phyloP scores from a whole-genome alignment of 306 rosid genomes.

The Ochetophila trinervis region DNA sequence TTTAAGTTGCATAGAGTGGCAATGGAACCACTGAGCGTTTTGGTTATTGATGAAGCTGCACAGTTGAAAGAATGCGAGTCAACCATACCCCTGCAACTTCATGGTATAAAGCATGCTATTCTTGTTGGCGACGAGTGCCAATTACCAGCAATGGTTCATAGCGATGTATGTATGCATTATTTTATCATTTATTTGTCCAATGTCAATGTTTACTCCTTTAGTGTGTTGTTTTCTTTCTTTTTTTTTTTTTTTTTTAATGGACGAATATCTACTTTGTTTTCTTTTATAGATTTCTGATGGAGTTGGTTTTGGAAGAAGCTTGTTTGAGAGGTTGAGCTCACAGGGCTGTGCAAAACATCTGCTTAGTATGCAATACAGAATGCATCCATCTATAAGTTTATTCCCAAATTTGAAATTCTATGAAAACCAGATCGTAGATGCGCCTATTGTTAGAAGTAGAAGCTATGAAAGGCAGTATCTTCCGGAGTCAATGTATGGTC shows the following conservation, averaged over 20 bases:
- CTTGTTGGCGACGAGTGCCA: constrained; percentile 82
- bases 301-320: constrained; percentile 75
- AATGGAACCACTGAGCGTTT: constrained; percentile 41
- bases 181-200: background rate
- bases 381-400: constrained; percentile 74
- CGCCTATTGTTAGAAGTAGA: constrained; percentile 44
- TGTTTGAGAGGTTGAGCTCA: constrained; percentile 58
- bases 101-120: constrained; percentile 46
- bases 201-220: too few species aligned
- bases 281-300: constrained; percentile 39
- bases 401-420: constrained; percentile 69
- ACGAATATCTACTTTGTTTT: constrained; percentile 1
- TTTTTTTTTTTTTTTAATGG: background rate
- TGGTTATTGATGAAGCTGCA: constrained; percentile 84
- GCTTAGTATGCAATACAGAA: constrained; percentile 65
- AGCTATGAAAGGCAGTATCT: constrained; percentile 51
- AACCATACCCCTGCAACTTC: constrained; percentile 59
- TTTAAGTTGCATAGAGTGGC: constrained; percentile 40
- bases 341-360: constrained; percentile 51
- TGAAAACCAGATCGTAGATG: constrained; percentile 44
- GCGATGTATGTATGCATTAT: constrained; percentile 42
- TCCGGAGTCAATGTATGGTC: constrained; percentile 57
- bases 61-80: constrained; percentile 80
- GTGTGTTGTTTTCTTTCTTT: too few species aligned
- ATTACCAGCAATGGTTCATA: constrained; percentile 64